Evolutionary conservation across 73 alveolate species (phyloP).

Genomic region (Vitrella brassicaformis): DNA sequence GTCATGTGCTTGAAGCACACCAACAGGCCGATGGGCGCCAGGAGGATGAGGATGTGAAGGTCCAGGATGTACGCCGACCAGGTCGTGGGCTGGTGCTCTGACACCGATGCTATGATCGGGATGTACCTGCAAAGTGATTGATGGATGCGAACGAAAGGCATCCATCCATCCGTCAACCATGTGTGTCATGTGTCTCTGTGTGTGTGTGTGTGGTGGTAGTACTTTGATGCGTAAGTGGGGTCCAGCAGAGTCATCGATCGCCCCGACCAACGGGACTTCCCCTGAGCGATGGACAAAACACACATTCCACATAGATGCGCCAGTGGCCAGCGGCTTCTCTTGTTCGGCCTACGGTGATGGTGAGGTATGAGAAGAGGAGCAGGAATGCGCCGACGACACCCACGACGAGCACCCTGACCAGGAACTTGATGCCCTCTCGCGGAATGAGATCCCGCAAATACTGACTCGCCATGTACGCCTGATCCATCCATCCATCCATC

Average conservation of each 20-base stretch:
- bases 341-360: background rate
- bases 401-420: constrained; percentile 46
- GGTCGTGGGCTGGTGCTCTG: constrained; percentile 82
- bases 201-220: no score
- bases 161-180: no score
- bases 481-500: no score
- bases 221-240: constrained; percentile 77
- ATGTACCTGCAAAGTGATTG: constrained; percentile 44
- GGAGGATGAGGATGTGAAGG: constrained; percentile 58
- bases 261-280: constrained; percentile 68
- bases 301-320: background rate
- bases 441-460: constrained; percentile 30
- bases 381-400: constrained; percentile 52
- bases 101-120: constrained; percentile 79
- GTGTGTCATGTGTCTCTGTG: no score
- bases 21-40: constrained; percentile 74
- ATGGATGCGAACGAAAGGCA: no score
- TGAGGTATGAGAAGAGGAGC: constrained; percentile 19
- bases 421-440: constrained; percentile 48
- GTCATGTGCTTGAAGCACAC: constrained; percentile 66
- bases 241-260: constrained; percentile 67
- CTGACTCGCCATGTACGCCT: background rate
- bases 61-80: constrained; percentile 81
- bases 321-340: background rate
- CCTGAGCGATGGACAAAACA: constrained; percentile 49